Evolutionary conservation across 371 early-diverging fungal species (phyloP).

Genomic region (Mortierella sp.): DNA sequence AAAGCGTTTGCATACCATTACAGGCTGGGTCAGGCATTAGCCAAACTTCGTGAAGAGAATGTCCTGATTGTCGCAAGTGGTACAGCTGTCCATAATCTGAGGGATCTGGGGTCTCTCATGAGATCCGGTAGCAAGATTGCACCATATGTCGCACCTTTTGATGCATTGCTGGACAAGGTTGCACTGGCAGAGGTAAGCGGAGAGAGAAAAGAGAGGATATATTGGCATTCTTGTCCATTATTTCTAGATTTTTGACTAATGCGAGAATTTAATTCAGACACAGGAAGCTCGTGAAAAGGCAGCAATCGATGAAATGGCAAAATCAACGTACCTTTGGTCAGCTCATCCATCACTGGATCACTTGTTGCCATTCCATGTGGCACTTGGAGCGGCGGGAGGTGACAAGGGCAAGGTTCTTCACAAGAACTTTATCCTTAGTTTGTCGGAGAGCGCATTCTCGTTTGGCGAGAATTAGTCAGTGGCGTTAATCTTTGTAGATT

Average conservation of each 20-base stretch:
- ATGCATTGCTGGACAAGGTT: slow-evolving; percentile 57
- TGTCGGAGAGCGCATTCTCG: slow-evolving; percentile 47
- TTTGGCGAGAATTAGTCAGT: slow-evolving; percentile 40
- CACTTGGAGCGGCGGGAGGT: slow-evolving; percentile 58
- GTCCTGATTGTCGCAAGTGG: slow-evolving; percentile 71
- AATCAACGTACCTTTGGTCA: slow-evolving; percentile 37
- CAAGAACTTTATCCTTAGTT: slow-evolving; percentile 48
- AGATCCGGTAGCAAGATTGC: slow-evolving; percentile 46
- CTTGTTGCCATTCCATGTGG: slow-evolving; percentile 62
- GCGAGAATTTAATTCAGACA: slow-evolving; percentile 8
- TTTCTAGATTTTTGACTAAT: neutral
- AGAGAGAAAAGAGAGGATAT: too few species aligned
- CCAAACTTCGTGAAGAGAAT: slow-evolving; percentile 60
- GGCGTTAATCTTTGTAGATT: neutral
- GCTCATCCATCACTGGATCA: slow-evolving; percentile 64
- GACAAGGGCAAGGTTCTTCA: slow-evolving; percentile 45
- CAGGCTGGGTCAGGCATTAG: slow-evolving; percentile 49
- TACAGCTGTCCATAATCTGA: slow-evolving; percentile 69
- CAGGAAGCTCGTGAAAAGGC: slow-evolving; percentile 28
- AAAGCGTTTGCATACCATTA: slow-evolving; percentile 58
- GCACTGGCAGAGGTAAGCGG: slow-evolving; percentile 37
- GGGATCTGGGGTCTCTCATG: slow-evolving; percentile 56
- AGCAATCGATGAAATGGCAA: slow-evolving; percentile 47
- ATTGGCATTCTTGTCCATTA: neutral
- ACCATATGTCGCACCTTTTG: slow-evolving; percentile 59